These are phyloP conservation scores for Neurospora sp. DNA, from an alignment of 495 filamentous ascomycete genomes.

Conservation along the genomic window DNA sequence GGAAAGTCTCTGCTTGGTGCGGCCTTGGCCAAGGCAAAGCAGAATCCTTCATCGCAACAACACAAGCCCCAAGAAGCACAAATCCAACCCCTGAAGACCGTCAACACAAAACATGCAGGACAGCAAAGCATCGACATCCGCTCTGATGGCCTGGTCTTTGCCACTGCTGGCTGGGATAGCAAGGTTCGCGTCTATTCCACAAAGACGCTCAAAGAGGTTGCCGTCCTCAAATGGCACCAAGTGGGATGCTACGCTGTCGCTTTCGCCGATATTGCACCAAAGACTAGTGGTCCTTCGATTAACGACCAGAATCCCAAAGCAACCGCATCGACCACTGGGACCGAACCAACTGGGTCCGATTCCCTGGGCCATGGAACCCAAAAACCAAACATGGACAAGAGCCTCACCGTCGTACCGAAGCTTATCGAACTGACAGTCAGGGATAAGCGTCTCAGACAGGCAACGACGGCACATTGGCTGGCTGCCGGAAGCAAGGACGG, in stretches of 20 bases:
- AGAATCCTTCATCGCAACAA: constrained; percentile 8
- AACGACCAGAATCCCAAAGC: not conserved
- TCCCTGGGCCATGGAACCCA: not conserved
- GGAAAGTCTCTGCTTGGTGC: constrained; percentile 19
- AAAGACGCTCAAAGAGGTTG: constrained; percentile 76
- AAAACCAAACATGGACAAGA: not conserved
- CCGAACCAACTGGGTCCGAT: not conserved
- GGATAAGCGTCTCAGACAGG: constrained; percentile 52
- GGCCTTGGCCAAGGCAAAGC: constrained; percentile 7
- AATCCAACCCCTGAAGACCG: constrained; percentile 39
- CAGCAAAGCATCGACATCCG: constrained; percentile 76
- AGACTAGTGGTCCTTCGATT: not conserved
- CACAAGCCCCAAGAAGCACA: constrained; percentile 16
- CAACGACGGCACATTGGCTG: constrained; percentile 73
- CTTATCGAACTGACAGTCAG: constrained; percentile 42
- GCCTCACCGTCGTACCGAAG: constrained; percentile 11
- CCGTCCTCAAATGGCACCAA: constrained; percentile 92
- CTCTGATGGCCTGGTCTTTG: constrained; percentile 72
- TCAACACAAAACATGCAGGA: constrained; percentile 79
- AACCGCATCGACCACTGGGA: not conserved
- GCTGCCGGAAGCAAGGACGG: constrained; percentile 90
- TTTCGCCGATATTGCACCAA: constrained; percentile 47
- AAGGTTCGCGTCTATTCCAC: constrained; percentile 68
- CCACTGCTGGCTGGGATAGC: constrained; percentile 89
- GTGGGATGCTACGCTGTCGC: constrained; percentile 80